Percentiles rank a stretch among this genome's conserved stretches.
phyloP scores from a whole-genome alignment of 805 yeast species.

The Candida nitratophila region DNA sequence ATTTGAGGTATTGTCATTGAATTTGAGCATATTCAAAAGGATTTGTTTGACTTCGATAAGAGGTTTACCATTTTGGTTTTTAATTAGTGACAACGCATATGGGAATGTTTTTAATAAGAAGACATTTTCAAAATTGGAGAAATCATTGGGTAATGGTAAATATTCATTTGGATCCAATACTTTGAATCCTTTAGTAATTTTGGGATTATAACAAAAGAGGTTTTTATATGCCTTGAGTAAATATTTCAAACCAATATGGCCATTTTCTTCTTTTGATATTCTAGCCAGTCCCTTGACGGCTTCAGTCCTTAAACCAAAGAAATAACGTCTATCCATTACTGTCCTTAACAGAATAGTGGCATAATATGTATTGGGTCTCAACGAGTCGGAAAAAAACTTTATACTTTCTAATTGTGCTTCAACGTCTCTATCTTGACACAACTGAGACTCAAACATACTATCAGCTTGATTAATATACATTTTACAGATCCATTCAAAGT shows the following conservation, averaged over 20 bases:
- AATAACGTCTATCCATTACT: conserved; percentile 75
- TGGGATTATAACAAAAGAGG: conserved; percentile 62
- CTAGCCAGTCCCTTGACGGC: conserved; percentile 76
- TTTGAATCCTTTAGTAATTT: conserved; percentile 13
- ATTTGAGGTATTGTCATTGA: conserved; percentile 81
- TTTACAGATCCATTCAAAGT: conserved; percentile 91
- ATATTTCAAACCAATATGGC: conserved; percentile 69
- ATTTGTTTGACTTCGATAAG: conserved; percentile 54
- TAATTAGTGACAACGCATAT: conserved; percentile 48
- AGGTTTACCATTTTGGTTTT: conserved; percentile 52
- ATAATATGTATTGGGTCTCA: conserved; percentile 54
- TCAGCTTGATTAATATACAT: conserved; percentile 83
- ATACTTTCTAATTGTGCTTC: conserved; percentile 91
- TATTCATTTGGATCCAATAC: conserved; percentile 31
- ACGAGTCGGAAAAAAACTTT: conserved; percentile 55
- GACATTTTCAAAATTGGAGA: conserved; percentile 60
- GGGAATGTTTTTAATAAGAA: conserved; percentile 69
- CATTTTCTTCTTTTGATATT: conserved; percentile 52
- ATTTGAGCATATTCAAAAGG: conserved; percentile 64
- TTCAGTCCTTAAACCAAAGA: conserved; percentile 80
- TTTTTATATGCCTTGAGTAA: conserved; percentile 61
- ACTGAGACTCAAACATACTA: conserved; percentile 89
- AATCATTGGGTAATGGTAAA: conserved; percentile 76
- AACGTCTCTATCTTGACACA: conserved; percentile 91
- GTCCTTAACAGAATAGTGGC: conserved; percentile 78